Base-by-base conservation (phyloP, 2,329 filamentous ascomycete species). In the Coniochaeta pulveracea region DNA sequence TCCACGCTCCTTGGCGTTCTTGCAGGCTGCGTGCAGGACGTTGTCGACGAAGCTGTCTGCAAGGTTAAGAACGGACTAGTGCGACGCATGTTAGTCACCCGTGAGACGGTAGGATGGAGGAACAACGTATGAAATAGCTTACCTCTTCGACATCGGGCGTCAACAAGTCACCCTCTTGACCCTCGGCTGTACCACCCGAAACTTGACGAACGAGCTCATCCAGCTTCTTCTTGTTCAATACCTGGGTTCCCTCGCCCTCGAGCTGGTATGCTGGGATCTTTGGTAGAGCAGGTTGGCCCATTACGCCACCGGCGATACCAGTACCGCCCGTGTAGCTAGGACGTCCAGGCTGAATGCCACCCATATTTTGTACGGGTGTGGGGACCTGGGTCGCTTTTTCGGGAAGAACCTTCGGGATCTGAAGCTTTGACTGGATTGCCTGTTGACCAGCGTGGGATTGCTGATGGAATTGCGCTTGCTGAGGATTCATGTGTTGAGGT, bases 91-190 rank as follows among this genome's bases (percentile, higher is more conserved):
- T 41, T 33, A 40, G 40, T n/a, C n/a, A n/a, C 36, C 37, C 26
- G 16, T 10, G 21, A 36, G 19, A 7, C 28, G 12, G 19, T 9
- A 9, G 21, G 3, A 17, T 24, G 12, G 5, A n/a, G 19, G 36
- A 33, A 34, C 27, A 21, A 26, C 25, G 36, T 37, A 18, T 34
- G 25, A 17, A 26, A 24, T 11, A 16, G 47, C 68, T 55, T 69
- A 93, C 88, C 69, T 96, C 89, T 72, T 98, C 91, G 32, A 94
- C 89, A 46, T 96, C 91, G 1, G 91, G 85, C 18, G 85, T 85
- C 43, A 96, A 62, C 23, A 79, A 72, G 51, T 89, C 85, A 39
- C 76, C 77, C 42, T 84, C 80, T 30, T 75, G 70, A n/a, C 72
- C 66, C 40, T 84, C 80, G 1, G 75, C 72, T 17, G 76, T 78